phyloP scores from a whole-genome alignment of 2,329 filamentous ascomycete species.

The Hypoxylon sp. region DNA sequence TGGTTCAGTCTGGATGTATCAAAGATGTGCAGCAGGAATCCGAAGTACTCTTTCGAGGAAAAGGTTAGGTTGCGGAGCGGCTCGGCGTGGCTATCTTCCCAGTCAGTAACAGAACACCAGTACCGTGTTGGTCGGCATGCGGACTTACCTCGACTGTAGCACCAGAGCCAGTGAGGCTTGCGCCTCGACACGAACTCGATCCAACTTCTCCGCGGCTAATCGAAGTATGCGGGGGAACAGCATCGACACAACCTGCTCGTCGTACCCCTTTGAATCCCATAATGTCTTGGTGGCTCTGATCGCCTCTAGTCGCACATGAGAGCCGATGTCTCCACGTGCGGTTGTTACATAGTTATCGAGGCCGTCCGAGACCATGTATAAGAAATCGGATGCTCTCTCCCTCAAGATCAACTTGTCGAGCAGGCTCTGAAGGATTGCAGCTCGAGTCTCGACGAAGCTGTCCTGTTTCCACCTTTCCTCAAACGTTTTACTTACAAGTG shows the following conservation, averaged over 20 bases:
- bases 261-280: conserved; percentile 47
- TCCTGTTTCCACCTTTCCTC: conserved; percentile 62
- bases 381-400: conserved; percentile 51
- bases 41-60: conserved; percentile 69
- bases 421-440: conserved; percentile 64
- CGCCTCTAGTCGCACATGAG: conserved; percentile 81
- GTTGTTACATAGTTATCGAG: conserved; percentile 93
- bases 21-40: conserved; percentile 59
- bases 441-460: conserved; percentile 58
- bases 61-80: conserved; percentile 54
- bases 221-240: conserved; percentile 65
- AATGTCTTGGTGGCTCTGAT: conserved; percentile 77
- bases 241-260: conserved; percentile 42
- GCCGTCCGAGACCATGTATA: conserved; percentile 60
- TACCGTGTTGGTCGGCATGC: background rate
- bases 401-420: conserved; percentile 55
- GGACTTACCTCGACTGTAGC: conserved; percentile 56
- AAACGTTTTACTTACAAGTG: conserved; percentile 54
- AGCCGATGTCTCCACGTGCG: conserved; percentile 88
- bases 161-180: conserved; percentile 60
- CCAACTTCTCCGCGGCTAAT: conserved; percentile 86
- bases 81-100: conserved; percentile 44
- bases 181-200: conserved; percentile 78
- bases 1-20: conserved; percentile 48
- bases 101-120: conserved; percentile 32